Percentiles rank a stretch among this genome's conserved stretches.
These are phyloP conservation scores for Colletotrichum nymphaeae DNA, from an alignment of 2,329 filamentous ascomycete species.

Conservation along the genomic window DNA sequence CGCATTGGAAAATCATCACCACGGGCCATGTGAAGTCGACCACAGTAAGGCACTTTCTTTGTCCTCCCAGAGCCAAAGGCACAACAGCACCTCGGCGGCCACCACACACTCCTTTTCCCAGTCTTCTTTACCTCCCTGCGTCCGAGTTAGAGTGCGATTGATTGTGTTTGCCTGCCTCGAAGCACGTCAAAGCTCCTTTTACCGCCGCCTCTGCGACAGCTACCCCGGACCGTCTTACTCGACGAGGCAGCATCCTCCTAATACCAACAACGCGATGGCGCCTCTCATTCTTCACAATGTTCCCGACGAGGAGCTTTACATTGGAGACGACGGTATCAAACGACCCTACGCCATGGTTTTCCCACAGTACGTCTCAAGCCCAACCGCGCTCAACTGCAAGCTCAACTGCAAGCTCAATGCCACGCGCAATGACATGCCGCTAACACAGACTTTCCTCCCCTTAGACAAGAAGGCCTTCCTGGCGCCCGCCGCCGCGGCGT, in stretches of 20 bases:
- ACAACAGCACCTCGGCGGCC: constrained; percentile 28
- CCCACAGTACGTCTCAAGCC: constrained; percentile 61
- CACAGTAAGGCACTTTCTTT: constrained; percentile 15
- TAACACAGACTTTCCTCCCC: constrained; percentile 14
- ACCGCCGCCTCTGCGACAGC: neutral
- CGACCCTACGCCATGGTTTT: constrained; percentile 76
- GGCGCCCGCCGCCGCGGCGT: constrained; percentile 62
- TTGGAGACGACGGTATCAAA: constrained; percentile 73
- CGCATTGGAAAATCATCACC: constrained; percentile 31
- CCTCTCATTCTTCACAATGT: constrained; percentile 77
- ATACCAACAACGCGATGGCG: constrained; percentile 60
- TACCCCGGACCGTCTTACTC: neutral
- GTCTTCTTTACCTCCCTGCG: neutral
- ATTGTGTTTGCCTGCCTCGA: neutral
- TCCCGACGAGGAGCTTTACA: constrained; percentile 74
- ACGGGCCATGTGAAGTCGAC: neutral
- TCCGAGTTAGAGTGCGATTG: neutral
- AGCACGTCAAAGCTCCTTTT: constrained; percentile 1
- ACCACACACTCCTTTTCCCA: neutral
- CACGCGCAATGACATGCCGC: constrained; percentile 13
- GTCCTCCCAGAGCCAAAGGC: constrained; percentile 12
- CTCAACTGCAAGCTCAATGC: neutral
- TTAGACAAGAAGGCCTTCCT: constrained; percentile 64
- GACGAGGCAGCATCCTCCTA: constrained; percentile 38
- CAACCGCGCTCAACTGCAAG: neutral